Conservation (phyloP, 108 stramenopile genomes). For the Skeletonema grethae region DNA sequence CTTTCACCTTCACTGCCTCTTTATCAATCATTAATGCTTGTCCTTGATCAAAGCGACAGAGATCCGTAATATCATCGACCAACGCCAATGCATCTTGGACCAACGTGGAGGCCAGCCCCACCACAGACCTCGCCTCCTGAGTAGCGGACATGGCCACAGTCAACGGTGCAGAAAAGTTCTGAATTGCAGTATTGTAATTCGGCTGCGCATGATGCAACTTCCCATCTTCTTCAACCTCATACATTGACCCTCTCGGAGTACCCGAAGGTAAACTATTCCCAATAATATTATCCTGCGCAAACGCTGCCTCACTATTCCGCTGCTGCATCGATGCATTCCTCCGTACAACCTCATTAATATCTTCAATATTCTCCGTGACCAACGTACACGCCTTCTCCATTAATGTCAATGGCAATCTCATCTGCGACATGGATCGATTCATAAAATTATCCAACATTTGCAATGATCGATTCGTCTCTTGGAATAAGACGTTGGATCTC, state of each 20-base stretch:
- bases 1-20: constrained; percentile 41
- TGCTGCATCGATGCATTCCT: constrained; percentile 10
- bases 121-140: constrained; percentile 37
- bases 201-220: constrained; percentile 12
- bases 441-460: constrained; percentile 52
- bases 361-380: constrained; percentile 42
- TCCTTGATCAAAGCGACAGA: constrained; percentile 51
- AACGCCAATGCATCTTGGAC: constrained; percentile 41
- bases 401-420: constrained; percentile 45
- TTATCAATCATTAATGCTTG: constrained; percentile 28
- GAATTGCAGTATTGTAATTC: constrained; percentile 10
- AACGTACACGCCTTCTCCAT: constrained; percentile 46
- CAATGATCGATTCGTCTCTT: constrained; percentile 42
- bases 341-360: constrained; percentile 40
- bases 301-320: background rate
- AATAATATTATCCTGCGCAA: background rate
- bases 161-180: constrained; percentile 20
- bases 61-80: constrained; percentile 51
- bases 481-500: constrained; percentile 40
- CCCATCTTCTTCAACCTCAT: background rate
- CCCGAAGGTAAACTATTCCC: background rate
- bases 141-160: constrained; percentile 30
- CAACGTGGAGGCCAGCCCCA: constrained; percentile 27
- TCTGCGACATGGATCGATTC: constrained; percentile 51
- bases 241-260: background rate